Evolutionary conservation across 148 eudicot genomes (phyloP).

Genomic region (Rhododendron simsii): DNA sequence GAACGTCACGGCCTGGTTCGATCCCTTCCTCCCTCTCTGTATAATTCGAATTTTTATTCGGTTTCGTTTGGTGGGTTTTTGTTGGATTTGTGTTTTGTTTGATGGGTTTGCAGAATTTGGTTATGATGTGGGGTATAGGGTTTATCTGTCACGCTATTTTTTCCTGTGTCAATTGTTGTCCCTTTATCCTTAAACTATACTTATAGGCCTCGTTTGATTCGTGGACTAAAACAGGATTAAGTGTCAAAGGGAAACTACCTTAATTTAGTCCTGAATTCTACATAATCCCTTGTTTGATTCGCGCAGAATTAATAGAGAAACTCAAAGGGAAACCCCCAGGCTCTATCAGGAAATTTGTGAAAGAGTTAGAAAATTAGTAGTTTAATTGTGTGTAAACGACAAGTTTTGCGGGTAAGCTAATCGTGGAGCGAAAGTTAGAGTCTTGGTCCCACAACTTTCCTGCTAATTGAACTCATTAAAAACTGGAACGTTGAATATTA

Average conservation of each 20-base stretch:
- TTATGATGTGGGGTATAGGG: not conserved
- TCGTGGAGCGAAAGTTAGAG: not conserved
- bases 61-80: not conserved
- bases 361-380: too few species aligned
- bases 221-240: too few species aligned
- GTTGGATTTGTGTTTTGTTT: not conserved
- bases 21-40: not conserved
- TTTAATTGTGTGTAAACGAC: not conserved
- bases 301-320: too few species aligned
- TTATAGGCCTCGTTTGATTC: not conserved
- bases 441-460: not conserved
- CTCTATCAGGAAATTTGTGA: too few species aligned
- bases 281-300: not conserved
- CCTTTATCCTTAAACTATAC: not conserved
- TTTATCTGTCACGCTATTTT: not conserved
- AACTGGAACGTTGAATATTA: too few species aligned
- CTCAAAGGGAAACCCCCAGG: too few species aligned
- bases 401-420: not conserved
- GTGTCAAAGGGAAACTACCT: too few species aligned
- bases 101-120: not conserved
- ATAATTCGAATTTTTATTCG: not conserved
- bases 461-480: not conserved
- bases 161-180: not conserved
- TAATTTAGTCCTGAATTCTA: not conserved
- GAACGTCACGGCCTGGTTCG: constrained; percentile 44